Conservation (phyloP, 441 rosid species). For the Populus tomentosa region DNA sequence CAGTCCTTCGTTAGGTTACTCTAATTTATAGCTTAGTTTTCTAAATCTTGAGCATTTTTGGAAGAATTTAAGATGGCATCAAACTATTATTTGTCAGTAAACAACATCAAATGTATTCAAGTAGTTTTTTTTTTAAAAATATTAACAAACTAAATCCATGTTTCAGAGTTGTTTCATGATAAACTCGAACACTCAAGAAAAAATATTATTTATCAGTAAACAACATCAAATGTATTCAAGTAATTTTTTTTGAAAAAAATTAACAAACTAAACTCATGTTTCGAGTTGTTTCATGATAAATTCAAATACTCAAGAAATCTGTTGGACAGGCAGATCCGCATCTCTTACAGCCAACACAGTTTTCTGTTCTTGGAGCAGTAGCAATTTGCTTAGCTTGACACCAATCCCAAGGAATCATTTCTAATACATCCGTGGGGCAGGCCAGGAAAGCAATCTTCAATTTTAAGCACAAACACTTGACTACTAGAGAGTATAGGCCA, state of each 20-base stretch:
- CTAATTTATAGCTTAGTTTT: background rate
- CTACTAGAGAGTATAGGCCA: background rate
- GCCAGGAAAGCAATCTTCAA: background rate
- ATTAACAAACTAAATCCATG: background rate
- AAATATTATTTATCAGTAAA: no score
- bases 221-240: no score
- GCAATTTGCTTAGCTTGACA: slow-evolving; percentile 1
- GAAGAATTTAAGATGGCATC: background rate
- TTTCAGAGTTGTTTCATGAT: background rate
- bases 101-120: no score
- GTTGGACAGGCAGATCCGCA: background rate
- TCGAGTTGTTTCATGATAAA: no score
- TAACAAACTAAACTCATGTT: no score
- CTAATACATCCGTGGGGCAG: background rate
- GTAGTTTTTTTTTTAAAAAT: no score
- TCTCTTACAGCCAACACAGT: background rate
- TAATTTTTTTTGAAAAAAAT: no score
- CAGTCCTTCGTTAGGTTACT: slow-evolving; percentile 9
- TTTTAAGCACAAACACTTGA: background rate
- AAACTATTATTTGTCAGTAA: background rate
- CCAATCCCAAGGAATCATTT: background rate
- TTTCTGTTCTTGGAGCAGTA: slow-evolving; percentile 6
- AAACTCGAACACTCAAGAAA: no score
- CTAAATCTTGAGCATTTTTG: slow-evolving; percentile 2
- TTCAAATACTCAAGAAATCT: background rate